Evolutionary conservation across 1,139 yeast species (phyloP), one percentile per base, ranked within the genome.

Genomic region (Lodderomyces oxycetoniae): DNA sequence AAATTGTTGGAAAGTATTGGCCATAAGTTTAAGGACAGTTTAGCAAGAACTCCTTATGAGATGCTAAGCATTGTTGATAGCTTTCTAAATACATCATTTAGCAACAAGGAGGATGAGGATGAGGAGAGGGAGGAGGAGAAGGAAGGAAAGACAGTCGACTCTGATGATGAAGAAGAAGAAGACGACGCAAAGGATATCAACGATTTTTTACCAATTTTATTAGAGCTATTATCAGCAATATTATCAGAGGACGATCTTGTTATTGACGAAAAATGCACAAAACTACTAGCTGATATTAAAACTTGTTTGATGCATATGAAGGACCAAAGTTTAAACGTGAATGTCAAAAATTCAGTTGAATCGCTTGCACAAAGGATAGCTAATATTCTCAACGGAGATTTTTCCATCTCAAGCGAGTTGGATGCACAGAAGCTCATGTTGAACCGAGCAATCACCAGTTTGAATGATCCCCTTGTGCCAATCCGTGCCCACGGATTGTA

Each of bases 401-500:
- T 44, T 2, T 41, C 41, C 5, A 35, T 44, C 3, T 26, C 39
- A 0, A 40, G 43, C 16, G 44, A 43, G 7, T 28, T 39, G 15
- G 57, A 55, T 8, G 31, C 48, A 8, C 53, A 53, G 10, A 40
- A 40, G 19, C 52, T 55, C 31, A 49, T 49, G 1, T 50, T 68
- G 3, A 67, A 70, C 12, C 61, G 75, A 26, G 95, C 95, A 0
- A 60, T 86, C 26, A 65, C 72, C 1, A 74, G 79, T 38, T 58
- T 91, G 33, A 79, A 77, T 39, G 96, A 89, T 53, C 85, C 91
- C 0, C 59, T 82, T 37, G 80, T 85, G 1, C 96, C 97, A 0
- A 75, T 88, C 3, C 66, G 89, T 37, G 97, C 95, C 0, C 91
- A 85, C 54, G 98, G 96, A 0, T 60, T 91, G 13, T 76, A 74